phyloP scores from a whole-genome alignment of 169 alveolate genomes.

The Plasmodium cynomolgi region DNA sequence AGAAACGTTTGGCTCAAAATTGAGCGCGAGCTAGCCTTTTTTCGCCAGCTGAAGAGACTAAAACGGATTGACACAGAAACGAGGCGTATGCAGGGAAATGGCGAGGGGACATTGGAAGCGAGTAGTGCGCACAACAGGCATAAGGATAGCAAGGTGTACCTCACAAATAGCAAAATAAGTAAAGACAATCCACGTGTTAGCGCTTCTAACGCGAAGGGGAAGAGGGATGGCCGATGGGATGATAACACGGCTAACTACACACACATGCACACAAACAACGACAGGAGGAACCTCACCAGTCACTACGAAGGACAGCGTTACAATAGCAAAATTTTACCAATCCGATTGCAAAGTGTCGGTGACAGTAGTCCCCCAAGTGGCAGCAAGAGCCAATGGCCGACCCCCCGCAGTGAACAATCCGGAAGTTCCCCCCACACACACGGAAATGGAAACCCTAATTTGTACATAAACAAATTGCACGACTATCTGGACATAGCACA shows the following conservation, averaged over 20 bases:
- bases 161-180: neutral
- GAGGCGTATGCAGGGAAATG: neutral
- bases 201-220: neutral
- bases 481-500: slow-evolving; percentile 48
- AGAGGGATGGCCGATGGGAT: neutral
- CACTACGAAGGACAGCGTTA: neutral
- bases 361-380: neutral
- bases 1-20: neutral
- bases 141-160: neutral
- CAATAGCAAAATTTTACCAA: neutral
- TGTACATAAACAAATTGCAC: slow-evolving; percentile 63
- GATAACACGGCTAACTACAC: neutral
- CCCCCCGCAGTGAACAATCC: neutral
- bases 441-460: neutral
- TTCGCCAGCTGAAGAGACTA: slow-evolving; percentile 14
- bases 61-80: slow-evolving; percentile 3
- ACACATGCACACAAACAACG: neutral
- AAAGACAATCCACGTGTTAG: neutral
- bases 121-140: neutral
- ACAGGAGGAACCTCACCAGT: neutral
- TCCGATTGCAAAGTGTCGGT: neutral
- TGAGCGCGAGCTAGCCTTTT: neutral
- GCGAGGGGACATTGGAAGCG: neutral
- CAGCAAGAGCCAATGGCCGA: neutral
- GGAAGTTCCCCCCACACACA: neutral